Percentiles rank a stretch among this genome's conserved stretches.
phyloP scores from a whole-genome alignment of 169 alveolate genomes.

The Plasmodium yoelii region DNA sequence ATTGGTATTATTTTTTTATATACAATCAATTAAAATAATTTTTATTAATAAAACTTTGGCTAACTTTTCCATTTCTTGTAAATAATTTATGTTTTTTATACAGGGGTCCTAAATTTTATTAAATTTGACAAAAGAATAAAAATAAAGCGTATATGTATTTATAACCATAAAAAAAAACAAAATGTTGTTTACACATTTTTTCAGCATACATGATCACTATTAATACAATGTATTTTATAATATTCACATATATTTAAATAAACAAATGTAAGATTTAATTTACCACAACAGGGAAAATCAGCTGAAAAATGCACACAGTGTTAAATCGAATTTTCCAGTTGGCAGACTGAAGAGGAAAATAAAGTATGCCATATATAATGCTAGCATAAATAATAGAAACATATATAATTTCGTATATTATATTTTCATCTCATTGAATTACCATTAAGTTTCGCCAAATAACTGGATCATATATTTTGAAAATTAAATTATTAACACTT shows the following conservation, averaged over 20 bases:
- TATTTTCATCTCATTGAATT: conserved; percentile 6
- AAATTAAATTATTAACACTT: conserved; percentile 38
- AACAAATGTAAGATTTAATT: background rate
- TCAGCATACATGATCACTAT: no score
- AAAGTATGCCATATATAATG: no score
- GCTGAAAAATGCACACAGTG: conserved; percentile 57
- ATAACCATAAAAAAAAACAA: background rate
- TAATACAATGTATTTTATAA: background rate
- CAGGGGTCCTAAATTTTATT: conserved; percentile 46
- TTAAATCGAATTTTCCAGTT: conserved; percentile 76
- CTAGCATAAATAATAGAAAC: no score
- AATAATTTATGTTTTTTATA: conserved; percentile 41
- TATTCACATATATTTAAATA: background rate
- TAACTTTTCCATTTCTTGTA: conserved; percentile 56
- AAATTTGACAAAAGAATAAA: background rate
- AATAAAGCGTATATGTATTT: background rate
- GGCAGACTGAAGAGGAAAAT: conserved; percentile 23
- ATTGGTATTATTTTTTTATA: background rate
- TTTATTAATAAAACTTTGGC: conserved; percentile 1
- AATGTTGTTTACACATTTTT: background rate
- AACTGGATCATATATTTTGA: conserved; percentile 66
- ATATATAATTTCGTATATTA: background rate
- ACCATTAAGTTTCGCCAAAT: conserved; percentile 75
- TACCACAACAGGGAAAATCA: conserved; percentile 73
- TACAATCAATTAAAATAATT: background rate